A percentile compares a stretch with the other conserved stretches of the same genome.
Evolutionary conservation across 1,284 basidiomycete genomes (phyloP).

Genomic region (Heterobasidion occidentale): DNA sequence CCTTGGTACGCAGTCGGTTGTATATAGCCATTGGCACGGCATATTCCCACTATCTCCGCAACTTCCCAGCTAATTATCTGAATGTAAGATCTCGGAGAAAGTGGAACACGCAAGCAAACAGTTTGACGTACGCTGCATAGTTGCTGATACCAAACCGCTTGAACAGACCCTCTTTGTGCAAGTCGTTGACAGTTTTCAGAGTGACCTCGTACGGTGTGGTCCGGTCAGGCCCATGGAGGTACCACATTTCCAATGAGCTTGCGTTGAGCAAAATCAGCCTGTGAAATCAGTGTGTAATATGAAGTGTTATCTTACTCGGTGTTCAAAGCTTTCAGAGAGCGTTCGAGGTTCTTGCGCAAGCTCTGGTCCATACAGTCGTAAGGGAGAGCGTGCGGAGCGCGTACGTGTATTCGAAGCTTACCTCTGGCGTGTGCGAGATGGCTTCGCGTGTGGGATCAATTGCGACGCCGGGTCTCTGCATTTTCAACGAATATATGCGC

Average conservation of each 20-base stretch:
- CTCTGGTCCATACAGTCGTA: slow-evolving; percentile 14
- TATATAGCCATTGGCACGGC: slow-evolving; percentile 46
- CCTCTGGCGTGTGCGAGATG: slow-evolving; percentile 9
- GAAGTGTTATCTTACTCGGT: slow-evolving; percentile 29
- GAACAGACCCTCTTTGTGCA: slow-evolving; percentile 40
- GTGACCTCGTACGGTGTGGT: slow-evolving; percentile 38
- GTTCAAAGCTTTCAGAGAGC: slow-evolving; percentile 37
- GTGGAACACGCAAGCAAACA: no score
- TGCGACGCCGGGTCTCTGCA: slow-evolving; percentile 2
- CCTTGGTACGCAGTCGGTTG: slow-evolving; percentile 67
- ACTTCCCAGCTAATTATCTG: slow-evolving; percentile 44
- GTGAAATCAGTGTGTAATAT: neutral
- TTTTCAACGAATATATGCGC: neutral
- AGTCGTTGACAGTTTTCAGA: slow-evolving; percentile 37
- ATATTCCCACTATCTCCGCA: slow-evolving; percentile 54
- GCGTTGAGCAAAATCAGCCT: neutral
- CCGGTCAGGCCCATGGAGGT: slow-evolving; percentile 49
- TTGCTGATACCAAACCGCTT: slow-evolving; percentile 45
- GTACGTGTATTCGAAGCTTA: neutral
- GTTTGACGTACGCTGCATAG: slow-evolving; percentile 28
- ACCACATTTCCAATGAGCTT: slow-evolving; percentile 37
- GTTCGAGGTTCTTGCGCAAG: slow-evolving; percentile 34
- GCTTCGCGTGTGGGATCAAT: neutral
- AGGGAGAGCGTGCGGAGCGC: no score
- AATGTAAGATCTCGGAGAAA: neutral